These are phyloP conservation scores for Begonia peltatifolia DNA, from an alignment of 306 rosid genomes.

Conservation along the genomic window DNA sequence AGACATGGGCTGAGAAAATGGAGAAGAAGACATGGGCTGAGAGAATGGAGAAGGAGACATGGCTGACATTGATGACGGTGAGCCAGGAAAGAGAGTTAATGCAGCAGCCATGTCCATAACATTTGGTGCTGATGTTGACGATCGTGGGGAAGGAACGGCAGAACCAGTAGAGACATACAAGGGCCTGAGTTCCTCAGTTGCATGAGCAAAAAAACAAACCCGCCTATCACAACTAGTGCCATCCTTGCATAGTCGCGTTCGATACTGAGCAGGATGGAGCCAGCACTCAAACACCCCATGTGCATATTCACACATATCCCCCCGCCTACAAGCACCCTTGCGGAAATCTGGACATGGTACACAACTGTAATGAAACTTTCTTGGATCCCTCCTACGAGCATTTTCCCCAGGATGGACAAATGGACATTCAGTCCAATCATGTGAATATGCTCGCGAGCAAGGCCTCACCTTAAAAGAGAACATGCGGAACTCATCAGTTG, in stretches of 20 bases:
- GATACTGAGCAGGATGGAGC: conserved; percentile 93
- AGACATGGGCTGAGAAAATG: conserved; percentile 65
- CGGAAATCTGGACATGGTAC: conserved; percentile 93
- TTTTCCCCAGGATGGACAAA: conserved; percentile 96
- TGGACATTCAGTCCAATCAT: conserved; percentile 96
- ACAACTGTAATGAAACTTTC: conserved; percentile 87
- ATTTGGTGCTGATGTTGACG: conserved; percentile 46
- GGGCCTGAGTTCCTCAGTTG: conserved; percentile 66
- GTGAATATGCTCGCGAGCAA: conserved; percentile 87
- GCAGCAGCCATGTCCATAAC: conserved; percentile 98
- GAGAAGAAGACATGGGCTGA: conserved; percentile 76
- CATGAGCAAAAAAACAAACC: conserved; percentile 82
- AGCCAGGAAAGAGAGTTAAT: conserved; percentile 63
- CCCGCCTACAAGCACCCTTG: conserved; percentile 81
- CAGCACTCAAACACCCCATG: conserved; percentile 94
- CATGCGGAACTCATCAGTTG: conserved; percentile 88
- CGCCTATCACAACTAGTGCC: conserved; percentile 65
- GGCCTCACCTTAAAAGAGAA: conserved; percentile 86
- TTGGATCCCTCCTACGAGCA: conserved; percentile 84
- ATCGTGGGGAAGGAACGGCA: conserved; percentile 71
- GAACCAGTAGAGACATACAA: conserved; percentile 78
- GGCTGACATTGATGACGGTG: conserved; percentile 58
- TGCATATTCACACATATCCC: conserved; percentile 93
- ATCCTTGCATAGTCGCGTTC: conserved; percentile 87
- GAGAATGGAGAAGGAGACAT: conserved; percentile 69